Evolutionary conservation across 2,329 filamentous ascomycete species (phyloP), one percentile per base, ranked within the genome.

Genomic region (Clonostachys rosea): DNA sequence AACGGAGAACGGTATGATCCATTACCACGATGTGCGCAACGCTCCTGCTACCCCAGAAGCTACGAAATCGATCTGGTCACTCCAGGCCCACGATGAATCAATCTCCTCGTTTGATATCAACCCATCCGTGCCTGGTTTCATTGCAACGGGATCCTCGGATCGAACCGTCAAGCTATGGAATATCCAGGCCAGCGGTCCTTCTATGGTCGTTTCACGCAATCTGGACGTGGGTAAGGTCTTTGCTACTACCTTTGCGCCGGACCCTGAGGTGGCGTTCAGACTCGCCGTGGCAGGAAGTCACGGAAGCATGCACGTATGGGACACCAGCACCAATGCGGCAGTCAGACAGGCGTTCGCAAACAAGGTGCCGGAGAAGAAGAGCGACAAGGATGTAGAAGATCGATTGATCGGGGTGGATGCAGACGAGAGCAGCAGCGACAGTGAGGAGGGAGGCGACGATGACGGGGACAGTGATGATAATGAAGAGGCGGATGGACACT

Each of bases 151-250:
- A 4, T 96, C 91, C 3, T 91, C 89, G 13, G 94, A 99, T 74
- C 92, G 90, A 74, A 89, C 87, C 6, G 91, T 97, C 58, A 99
- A 99, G 76, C 76, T 99, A 48, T 99, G 94, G 94, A 96, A 96
- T 68, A 83, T 96, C 48, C 80, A 86, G 56, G 68, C 86, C 12
- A 80, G 81, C 39, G 91, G 90, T 3, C 94, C 94, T 2, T 88
- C 84, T 50, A 88, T 99, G 81, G 90, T 99, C 2, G 89, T 95
- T 6, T 88, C 89, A 24, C 84, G 94, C 55, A 92, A 97, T 65
- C 74, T 97, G 42, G 94, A 95, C 47, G 89, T 99, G 16, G 94
- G 94, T 50, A 95, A 92, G 69, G 87, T 99, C 36, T 99, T 99
- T 68, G 89, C 89, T 11, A 87, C 91, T 3, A 81, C 79, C 7